Base-by-base conservation (phyloP, 306 rosid species). In the Begonia loranthoides region DNA sequence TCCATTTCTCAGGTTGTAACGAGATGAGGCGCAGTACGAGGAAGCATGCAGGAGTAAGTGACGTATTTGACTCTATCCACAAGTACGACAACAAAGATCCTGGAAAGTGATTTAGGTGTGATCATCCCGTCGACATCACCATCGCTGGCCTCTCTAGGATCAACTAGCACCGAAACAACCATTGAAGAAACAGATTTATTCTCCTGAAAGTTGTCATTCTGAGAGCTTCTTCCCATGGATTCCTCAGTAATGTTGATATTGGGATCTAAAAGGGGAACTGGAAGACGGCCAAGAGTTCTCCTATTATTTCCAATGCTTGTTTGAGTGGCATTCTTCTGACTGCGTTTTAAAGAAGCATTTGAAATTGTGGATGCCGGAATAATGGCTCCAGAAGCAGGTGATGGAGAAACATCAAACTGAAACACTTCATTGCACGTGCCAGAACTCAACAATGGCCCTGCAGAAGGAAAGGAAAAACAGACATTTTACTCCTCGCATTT, bases 401-500 rank as follows among this genome's bases (percentile, higher is more conserved):
- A 65, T 34, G 93, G 81, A 2, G 88, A 92, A 45, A 60, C 79
- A 54, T 92, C 94, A 55, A 92, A 92, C 77, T 83, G 99, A 57
- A 92, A 92, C 67, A 86, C 94, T 72, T 92, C 99, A 8, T 92
- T 86, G 79, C 99, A 92, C 89, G 75, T 69, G 55, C 99, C 99
- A 24, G 99, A 92, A 63, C 99, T 83, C 80, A 92, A 58, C 88
- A 92, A 64, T 41, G 99, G 93, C 14, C 93, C 99, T 83, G 72
- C 65, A 75, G 41, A 60, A 67, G 38, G n/a, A 53, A 63, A 53
- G 14, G 24, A 54, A 59, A 60, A 60, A 43, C 13, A 43, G 15
- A 43, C 6, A 43, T 43, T 4, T 19, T 28, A 28, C 8, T 28
- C 9, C 5, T 4, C 9, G 4, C 36, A 28, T 4, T 28, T 28